These are phyloP conservation scores for Penicillium vulpinum DNA, from an alignment of 2,329 filamentous ascomycete species.

Conservation along the genomic window DNA sequence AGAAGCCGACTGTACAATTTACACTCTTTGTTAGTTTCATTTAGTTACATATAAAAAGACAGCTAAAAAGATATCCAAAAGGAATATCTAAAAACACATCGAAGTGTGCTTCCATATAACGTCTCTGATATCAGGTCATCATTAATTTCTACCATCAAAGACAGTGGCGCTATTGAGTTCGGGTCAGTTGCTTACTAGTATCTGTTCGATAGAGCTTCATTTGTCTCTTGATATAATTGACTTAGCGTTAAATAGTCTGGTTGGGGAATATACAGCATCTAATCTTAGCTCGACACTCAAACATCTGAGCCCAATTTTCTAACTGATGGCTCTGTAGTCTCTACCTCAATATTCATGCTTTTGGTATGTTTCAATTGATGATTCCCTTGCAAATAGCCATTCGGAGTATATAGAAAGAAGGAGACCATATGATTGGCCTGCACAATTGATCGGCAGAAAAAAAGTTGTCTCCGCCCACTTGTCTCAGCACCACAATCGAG, in stretches of 20 bases:
- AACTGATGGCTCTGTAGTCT: neutral
- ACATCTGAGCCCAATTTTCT: neutral
- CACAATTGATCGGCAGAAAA: constrained; percentile 12
- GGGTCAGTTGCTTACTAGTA: neutral
- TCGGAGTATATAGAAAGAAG: neutral
- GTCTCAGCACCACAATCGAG: neutral
- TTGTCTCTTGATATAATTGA: neutral
- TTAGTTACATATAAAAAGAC: no score
- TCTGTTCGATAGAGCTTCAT: neutral
- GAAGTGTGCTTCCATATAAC: no score
- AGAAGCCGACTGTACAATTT: no score
- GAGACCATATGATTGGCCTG: constrained; percentile 2
- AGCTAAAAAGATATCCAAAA: no score
- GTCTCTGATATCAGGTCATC: no score
- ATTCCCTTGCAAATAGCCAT: neutral
- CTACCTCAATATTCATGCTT: neutral
- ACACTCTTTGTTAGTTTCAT: no score
- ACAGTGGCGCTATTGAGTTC: no score
- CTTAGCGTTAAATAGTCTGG: neutral
- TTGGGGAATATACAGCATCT: neutral
- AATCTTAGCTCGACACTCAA: neutral
- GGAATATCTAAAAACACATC: no score
- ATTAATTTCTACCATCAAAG: no score
- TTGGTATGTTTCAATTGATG: neutral
- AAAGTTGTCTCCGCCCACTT: constrained; percentile 10